Evolutionary conservation across 2,329 filamentous ascomycete species (phyloP).

Genomic region (Colletotrichum chrysophilum): DNA sequence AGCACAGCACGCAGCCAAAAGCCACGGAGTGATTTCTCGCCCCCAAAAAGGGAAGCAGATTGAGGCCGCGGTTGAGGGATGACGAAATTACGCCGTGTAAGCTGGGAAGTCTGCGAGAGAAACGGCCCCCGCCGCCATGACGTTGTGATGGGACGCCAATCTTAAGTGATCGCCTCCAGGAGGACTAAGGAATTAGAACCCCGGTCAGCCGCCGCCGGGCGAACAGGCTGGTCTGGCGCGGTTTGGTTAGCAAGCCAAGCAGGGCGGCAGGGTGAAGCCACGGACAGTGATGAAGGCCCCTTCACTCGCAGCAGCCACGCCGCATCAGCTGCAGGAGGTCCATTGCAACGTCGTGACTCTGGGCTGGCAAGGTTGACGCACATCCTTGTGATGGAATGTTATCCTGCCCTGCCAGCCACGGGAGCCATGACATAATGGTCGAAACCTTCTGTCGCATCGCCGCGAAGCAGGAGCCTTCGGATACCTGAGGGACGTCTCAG

Average conservation of each 20-base stretch:
- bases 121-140: constrained; percentile 7
- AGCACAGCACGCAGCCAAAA: not conserved
- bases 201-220: not conserved
- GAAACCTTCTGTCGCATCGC: not conserved
- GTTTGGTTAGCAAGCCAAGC: not conserved
- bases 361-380: not conserved
- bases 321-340: not conserved
- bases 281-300: not conserved
- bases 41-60: not conserved
- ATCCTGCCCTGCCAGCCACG: not conserved
- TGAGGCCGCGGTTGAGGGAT: not conserved
- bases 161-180: constrained; percentile 9
- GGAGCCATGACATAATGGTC: constrained; percentile 12
- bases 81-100: constrained; percentile 3
- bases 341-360: constrained; percentile 10
- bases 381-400: not conserved
- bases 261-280: not conserved
- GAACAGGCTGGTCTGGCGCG: not conserved
- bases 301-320: not conserved
- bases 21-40: not conserved
- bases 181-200: not conserved
- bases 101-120: not conserved
- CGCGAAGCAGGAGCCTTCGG: not conserved
- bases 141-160: constrained; percentile 18
- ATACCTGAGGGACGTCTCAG: not conserved